Evolutionary conservation across 148 eudicot genomes (phyloP).

Genomic region (Vaccinium macrocarpon): DNA sequence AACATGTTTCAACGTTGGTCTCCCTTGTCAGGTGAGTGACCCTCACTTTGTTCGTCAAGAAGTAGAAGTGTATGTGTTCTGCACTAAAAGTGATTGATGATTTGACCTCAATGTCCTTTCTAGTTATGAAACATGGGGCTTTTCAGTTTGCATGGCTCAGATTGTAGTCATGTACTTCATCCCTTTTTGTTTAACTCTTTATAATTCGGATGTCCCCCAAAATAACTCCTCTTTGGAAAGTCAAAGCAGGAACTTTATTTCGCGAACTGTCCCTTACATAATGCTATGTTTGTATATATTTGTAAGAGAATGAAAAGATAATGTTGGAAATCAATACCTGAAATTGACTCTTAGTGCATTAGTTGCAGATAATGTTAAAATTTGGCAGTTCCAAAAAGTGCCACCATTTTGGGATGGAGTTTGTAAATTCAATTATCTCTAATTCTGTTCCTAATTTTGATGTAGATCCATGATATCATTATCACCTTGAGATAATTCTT

Average conservation of each 20-base stretch:
- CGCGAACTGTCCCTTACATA: background rate
- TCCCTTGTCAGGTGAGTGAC: slow-evolving; percentile 61
- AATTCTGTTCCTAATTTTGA: background rate
- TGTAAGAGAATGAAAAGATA: background rate
- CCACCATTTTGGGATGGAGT: too few species aligned
- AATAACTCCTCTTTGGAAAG: background rate
- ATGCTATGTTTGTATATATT: background rate
- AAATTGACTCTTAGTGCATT: background rate
- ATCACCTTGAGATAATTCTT: background rate
- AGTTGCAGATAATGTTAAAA: background rate
- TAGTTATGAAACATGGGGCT: background rate
- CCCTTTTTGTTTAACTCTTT: background rate
- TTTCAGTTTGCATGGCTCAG: background rate
- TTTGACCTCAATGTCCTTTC: background rate
- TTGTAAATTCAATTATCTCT: background rate
- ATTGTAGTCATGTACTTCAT: background rate
- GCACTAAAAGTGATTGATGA: background rate
- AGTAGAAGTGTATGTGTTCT: background rate
- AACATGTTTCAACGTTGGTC: slow-evolving; percentile 48
- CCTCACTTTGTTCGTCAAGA: background rate
- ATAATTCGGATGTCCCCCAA: background rate
- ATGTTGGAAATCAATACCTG: background rate
- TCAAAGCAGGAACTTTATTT: background rate
- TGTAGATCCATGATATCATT: background rate
- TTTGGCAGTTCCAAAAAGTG: too few species aligned